Base-by-base conservation (phyloP, 768 basidiomycete genomes). In the Sarcodon aspratus region DNA sequence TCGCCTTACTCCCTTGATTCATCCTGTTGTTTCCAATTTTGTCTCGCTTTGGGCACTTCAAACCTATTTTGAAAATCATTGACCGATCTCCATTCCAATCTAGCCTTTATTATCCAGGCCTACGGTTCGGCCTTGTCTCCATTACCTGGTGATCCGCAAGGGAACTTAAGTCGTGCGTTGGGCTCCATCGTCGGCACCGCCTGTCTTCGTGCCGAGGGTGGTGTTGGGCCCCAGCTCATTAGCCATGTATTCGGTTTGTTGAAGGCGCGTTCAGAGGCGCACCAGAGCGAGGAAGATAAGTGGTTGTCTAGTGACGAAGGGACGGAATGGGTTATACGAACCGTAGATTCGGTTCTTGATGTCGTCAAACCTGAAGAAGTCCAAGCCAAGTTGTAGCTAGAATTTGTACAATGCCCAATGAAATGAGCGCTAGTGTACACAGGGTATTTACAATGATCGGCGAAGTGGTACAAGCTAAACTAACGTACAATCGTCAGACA, bases 231-330 rank as follows among this genome's bases (percentile, higher is more conserved):
- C 7, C 92, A 95, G 63, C 72, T 95, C 50, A 82, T 70, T 9
- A 91, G 88, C 63, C 92, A 95, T 62, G 82, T 86, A 45, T 92
- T 89, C 64, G 92, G 92, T 10, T 74, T 95, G 55, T 79, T 92
- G 60, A 95, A 93, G 65, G 86, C 88, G 17, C 82, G 84, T 48
- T 59, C 74, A 44, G 69, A 70, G 43, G 73, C 76, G 47, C 72
- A 74, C 34, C 40, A 42, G 40, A 80, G 67, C 55, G 74, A 76
- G 56, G 86, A 85, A 63, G 88, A 90, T 61, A 71, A 66, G 50
- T 94, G 84, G 82, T 75, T 94, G 36, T 72, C 85, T 18, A 85
- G 76, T 52, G 90, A 92, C 60, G 85, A 91, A 63, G 91, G 91
- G 33, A 77, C 85, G 15, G 85, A 85, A 66, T 94, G 91, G 91